These are phyloP conservation scores for Graphiopsis chlorocephala DNA, from an alignment of 2,329 filamentous ascomycete genomes.

Conservation along the genomic window DNA sequence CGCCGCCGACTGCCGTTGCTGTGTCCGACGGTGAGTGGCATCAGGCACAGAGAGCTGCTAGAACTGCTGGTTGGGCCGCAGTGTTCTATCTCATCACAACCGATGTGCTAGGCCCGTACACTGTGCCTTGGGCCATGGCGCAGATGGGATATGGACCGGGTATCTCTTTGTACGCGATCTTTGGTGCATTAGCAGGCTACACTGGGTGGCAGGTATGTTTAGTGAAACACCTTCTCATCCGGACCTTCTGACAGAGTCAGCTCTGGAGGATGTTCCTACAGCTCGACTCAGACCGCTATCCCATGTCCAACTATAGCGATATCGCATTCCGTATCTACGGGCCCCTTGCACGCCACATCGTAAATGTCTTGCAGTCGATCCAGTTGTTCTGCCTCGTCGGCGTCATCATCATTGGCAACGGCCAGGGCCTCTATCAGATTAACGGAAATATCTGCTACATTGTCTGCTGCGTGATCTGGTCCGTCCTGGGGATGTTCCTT, in stretches of 20 bases:
- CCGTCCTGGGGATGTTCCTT: slow-evolving; percentile 50
- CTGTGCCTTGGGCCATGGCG: slow-evolving; percentile 34
- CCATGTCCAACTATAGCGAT: slow-evolving; percentile 42
- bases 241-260: not conserved
- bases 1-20: not conserved
- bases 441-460: slow-evolving; percentile 48
- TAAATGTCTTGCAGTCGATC: slow-evolving; percentile 41
- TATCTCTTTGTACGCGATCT: slow-evolving; percentile 38
- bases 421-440: slow-evolving; percentile 55
- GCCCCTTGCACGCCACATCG: slow-evolving; percentile 34
- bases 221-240: not conserved
- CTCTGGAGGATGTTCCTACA: slow-evolving; percentile 42
- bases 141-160: slow-evolving; percentile 37
- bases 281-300: slow-evolving; percentile 43
- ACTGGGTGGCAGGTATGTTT: slow-evolving; percentile 33
- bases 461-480: slow-evolving; percentile 52
- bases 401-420: slow-evolving; percentile 53
- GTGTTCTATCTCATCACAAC: slow-evolving; percentile 48
- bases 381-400: slow-evolving; percentile 52
- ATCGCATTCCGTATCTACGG: slow-evolving; percentile 29
- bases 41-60: slow-evolving; percentile 30
- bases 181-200: slow-evolving; percentile 36
- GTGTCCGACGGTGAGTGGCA: slow-evolving; percentile 34
- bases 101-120: slow-evolving; percentile 40
- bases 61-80: slow-evolving; percentile 38